Evolutionary conservation across 1,139 yeast genomes (phyloP).

Genomic region (Diutina siamensis): DNA sequence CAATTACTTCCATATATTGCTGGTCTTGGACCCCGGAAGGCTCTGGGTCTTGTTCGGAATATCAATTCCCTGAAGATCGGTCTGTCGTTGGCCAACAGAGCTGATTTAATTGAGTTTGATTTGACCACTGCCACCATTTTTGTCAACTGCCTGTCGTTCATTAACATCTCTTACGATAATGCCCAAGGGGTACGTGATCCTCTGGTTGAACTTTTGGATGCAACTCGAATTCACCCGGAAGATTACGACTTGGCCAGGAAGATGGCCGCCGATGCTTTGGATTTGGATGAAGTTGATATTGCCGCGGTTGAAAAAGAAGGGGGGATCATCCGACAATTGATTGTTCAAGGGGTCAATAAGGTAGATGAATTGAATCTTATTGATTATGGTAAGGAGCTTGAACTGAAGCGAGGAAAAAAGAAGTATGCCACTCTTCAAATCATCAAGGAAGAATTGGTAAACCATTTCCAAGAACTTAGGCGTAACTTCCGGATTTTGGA

Average conservation of each 20-base stretch:
- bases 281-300: slow-evolving; percentile 88
- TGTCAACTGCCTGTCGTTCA: slow-evolving; percentile 85
- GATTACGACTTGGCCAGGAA: slow-evolving; percentile 92
- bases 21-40: slow-evolving; percentile 94
- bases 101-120: slow-evolving; percentile 70
- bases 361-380: slow-evolving; percentile 81
- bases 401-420: slow-evolving; percentile 60
- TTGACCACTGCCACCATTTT: slow-evolving; percentile 73
- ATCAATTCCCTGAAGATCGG: slow-evolving; percentile 55
- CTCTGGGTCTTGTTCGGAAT: slow-evolving; percentile 74
- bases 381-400: slow-evolving; percentile 89
- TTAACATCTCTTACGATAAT: slow-evolving; percentile 64
- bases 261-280: slow-evolving; percentile 97
- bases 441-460: slow-evolving; percentile 80
- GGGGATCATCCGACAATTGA: slow-evolving; percentile 73
- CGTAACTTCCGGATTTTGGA: slow-evolving; percentile 57
- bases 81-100: slow-evolving; percentile 47
- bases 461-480: slow-evolving; percentile 79
- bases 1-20: slow-evolving; percentile 65
- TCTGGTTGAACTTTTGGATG: slow-evolving; percentile 72
- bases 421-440: slow-evolving; percentile 77
- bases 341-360: slow-evolving; percentile 75
- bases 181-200: slow-evolving; percentile 35
- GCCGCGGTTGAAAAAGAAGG: slow-evolving; percentile 68
- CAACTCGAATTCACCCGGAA: slow-evolving; percentile 95